Conservation (phyloP, 2,329 filamentous ascomycete genomes). For the Penicillium sp. region DNA sequence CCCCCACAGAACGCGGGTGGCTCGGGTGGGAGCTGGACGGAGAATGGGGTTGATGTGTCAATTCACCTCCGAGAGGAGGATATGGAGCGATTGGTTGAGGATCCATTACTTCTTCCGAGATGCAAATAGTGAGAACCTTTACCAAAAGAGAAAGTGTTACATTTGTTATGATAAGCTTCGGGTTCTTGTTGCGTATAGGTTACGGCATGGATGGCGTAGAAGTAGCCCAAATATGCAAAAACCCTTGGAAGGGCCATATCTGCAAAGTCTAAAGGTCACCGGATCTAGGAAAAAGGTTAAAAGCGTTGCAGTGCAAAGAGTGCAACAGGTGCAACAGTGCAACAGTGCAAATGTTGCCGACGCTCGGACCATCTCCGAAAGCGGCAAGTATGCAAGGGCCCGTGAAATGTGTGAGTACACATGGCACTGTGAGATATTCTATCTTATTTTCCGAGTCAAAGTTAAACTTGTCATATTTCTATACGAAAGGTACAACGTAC, state of each 20-base stretch:
- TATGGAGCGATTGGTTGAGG: constrained; percentile 21
- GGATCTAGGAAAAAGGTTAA: too few species aligned
- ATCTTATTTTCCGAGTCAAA: neutral
- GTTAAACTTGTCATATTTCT: neutral
- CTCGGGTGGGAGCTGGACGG: constrained; percentile 14
- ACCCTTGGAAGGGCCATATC: too few species aligned
- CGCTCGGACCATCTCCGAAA: neutral
- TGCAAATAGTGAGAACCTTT: neutral
- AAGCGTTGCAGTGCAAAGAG: too few species aligned
- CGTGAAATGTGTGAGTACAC: neutral
- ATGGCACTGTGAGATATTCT: neutral
- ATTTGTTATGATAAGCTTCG: too few species aligned
- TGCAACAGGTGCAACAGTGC: too few species aligned
- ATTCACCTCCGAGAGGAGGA: constrained; percentile 19
- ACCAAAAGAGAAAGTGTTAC: neutral
- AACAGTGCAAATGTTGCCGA: too few species aligned
- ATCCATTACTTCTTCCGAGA: constrained; percentile 17
- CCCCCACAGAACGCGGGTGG: neutral
- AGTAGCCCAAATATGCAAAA: too few species aligned
- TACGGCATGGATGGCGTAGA: too few species aligned
- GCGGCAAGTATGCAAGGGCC: neutral
- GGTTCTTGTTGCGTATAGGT: too few species aligned
- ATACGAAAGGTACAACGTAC: neutral
- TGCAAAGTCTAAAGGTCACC: too few species aligned
- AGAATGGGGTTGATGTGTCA: constrained; percentile 22